These are phyloP conservation scores for Neoconidiobolus thromboides DNA, from an alignment of 371 early-diverging fungal species.

Conservation along the genomic window DNA sequence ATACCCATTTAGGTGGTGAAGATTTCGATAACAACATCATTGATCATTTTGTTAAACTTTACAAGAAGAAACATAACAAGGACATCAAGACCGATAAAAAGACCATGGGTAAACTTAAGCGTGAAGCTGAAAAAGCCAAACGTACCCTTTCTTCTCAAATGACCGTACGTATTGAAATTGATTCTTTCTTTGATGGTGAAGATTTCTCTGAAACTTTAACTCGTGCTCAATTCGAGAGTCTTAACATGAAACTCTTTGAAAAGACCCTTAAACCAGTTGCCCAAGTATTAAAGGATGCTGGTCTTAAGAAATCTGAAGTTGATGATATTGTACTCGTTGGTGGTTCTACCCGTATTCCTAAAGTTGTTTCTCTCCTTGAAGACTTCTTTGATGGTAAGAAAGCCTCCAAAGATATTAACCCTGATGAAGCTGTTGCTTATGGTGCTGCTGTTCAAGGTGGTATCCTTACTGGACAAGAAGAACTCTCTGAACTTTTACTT, in stretches of 20 bases:
- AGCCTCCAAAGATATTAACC: conserved; percentile 91
- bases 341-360: conserved; percentile 98
- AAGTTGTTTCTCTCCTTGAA: conserved; percentile 86
- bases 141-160: conserved; percentile 70
- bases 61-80: conserved; percentile 48
- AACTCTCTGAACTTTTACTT: conserved; percentile 18
- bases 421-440: conserved; percentile 98
- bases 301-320: conserved; percentile 65
- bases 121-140: conserved; percentile 79
- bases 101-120: conserved; percentile 70
- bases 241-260: conserved; percentile 76
- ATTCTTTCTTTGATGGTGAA: conserved; percentile 92
- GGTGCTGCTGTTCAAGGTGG: conserved; percentile 99
- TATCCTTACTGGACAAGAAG: conserved; percentile 69
- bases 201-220: conserved; percentile 93
- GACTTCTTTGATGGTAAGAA: conserved; percentile 81
- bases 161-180: conserved; percentile 79
- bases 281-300: conserved; percentile 94
- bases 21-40: conserved; percentile 68
- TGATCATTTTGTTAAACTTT: conserved; percentile 51
- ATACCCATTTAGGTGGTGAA: conserved; percentile 91
- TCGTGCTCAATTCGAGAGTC: conserved; percentile 87
- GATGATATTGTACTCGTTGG: conserved; percentile 98
- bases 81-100: conserved; percentile 51
- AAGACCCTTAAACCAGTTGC: conserved; percentile 94